Evolutionary conservation across 2,329 filamentous ascomycete species (phyloP).

Genomic region (Botrytis sinoallii): DNA sequence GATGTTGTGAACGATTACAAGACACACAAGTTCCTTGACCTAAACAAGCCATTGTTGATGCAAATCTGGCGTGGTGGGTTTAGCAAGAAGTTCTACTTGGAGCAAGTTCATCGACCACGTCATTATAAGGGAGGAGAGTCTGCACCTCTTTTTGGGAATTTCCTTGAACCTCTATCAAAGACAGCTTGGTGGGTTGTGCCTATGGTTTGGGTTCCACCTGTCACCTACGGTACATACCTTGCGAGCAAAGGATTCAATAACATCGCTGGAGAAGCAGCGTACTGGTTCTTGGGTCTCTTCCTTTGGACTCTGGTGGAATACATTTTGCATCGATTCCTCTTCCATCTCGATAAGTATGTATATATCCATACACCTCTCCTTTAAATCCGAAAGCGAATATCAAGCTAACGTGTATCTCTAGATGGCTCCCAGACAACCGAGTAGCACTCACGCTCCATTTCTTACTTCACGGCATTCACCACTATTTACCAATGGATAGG

Average conservation of each 20-base stretch:
- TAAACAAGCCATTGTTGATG: slow-evolving; percentile 77
- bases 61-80: slow-evolving; percentile 90
- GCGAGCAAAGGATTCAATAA: slow-evolving; percentile 60
- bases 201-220: slow-evolving; percentile 75
- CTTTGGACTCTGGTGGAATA: slow-evolving; percentile 94
- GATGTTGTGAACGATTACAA: slow-evolving; percentile 75
- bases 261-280: slow-evolving; percentile 49
- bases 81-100: slow-evolving; percentile 91
- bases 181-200: slow-evolving; percentile 95
- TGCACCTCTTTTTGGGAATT: slow-evolving; percentile 94
- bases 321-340: slow-evolving; percentile 80
- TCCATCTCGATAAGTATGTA: slow-evolving; percentile 86
- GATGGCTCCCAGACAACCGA: slow-evolving; percentile 86
- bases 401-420: slow-evolving; percentile 42
- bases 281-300: slow-evolving; percentile 67
- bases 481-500: slow-evolving; percentile 99
- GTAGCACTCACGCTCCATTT: slow-evolving; percentile 87
- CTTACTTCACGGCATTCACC: slow-evolving; percentile 92
- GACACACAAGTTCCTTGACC: slow-evolving; percentile 89
- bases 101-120: slow-evolving; percentile 91
- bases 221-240: slow-evolving; percentile 68
- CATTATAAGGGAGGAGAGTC: slow-evolving; percentile 94
- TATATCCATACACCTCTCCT: neutral
- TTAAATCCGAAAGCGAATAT: neutral
- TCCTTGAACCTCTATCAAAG: slow-evolving; percentile 93